Evolutionary conservation across 2,329 filamentous ascomycete genomes (phyloP).

Genomic region (Xylariaceae sp.): DNA sequence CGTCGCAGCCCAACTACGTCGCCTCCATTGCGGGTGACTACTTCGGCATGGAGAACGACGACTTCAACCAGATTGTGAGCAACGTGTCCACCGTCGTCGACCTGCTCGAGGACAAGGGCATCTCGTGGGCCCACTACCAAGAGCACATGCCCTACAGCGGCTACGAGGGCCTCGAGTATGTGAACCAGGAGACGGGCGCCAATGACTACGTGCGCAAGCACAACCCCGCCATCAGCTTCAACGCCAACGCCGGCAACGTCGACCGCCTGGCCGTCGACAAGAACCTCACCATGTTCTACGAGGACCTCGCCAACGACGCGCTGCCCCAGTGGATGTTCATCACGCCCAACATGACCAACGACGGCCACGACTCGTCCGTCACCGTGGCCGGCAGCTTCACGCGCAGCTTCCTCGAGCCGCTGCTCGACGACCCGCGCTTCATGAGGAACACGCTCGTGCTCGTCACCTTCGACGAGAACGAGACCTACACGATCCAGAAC

Average conservation of each 20-base stretch:
- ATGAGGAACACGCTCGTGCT: conserved; percentile 69
- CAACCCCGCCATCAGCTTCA: conserved; percentile 59
- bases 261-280: conserved; percentile 63
- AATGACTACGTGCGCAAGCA: conserved; percentile 83
- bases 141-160: conserved; percentile 72
- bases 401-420: conserved; percentile 59
- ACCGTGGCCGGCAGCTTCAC: conserved; percentile 63
- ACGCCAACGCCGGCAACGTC: conserved; percentile 52
- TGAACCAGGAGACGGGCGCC: conserved; percentile 56
- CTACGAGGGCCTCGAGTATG: conserved; percentile 56
- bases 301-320: conserved; percentile 53
- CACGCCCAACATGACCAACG: conserved; percentile 67
- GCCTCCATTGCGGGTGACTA: conserved; percentile 62
- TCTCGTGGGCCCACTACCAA: conserved; percentile 67
- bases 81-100: conserved; percentile 64
- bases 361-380: conserved; percentile 68
- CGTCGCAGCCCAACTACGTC: conserved; percentile 70
- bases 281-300: conserved; percentile 62
- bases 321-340: conserved; percentile 69
- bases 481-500: conserved; percentile 53
- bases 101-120: conserved; percentile 55
- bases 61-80: conserved; percentile 47
- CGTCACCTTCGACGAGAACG: conserved; percentile 74
- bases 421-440: conserved; percentile 62
- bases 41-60: conserved; percentile 65